Conservation (phyloP, 78 protist species). For the Speleostelium caveatum region DNA sequence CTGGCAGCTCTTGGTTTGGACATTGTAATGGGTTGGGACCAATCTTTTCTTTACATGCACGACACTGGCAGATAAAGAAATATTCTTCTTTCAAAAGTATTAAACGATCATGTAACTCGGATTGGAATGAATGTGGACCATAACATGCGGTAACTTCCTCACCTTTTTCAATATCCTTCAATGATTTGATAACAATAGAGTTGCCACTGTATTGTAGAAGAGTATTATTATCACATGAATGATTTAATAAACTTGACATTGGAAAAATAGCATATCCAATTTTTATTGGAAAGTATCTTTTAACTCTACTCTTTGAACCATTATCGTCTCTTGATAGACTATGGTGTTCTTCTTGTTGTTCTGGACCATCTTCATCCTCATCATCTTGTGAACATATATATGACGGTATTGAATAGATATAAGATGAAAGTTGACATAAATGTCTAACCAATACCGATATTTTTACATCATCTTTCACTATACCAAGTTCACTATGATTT, state of each 20-base stretch:
- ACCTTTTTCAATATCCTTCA: constrained; percentile 32
- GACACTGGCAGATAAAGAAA: constrained; percentile 58
- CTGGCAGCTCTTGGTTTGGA: constrained; percentile 1
- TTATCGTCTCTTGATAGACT: not conserved
- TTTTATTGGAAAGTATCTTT: constrained; percentile 11
- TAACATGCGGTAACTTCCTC: constrained; percentile 41
- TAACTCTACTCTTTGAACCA: not conserved
- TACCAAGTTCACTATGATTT: constrained; percentile 13
- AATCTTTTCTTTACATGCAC: constrained; percentile 49
- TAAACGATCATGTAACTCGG: constrained; percentile 17
- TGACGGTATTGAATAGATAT: constrained; percentile 34
- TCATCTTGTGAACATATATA: not conserved
- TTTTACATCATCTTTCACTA: not conserved
- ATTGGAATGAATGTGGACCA: constrained; percentile 40
- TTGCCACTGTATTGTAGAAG: constrained; percentile 37
- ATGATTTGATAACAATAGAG: constrained; percentile 30
- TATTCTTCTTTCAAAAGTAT: constrained; percentile 13
- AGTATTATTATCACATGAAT: constrained; percentile 60
- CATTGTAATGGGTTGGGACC: constrained; percentile 59
- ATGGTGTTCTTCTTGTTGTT: not conserved
- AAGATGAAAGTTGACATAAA: constrained; percentile 58
- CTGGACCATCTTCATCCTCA: not conserved
- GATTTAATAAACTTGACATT: constrained; percentile 37
- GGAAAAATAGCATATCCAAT: constrained; percentile 56
- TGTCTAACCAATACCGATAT: constrained; percentile 11